phyloP scores from a whole-genome alignment of 2,329 filamentous ascomycete genomes.

The Beauveria sp. region DNA sequence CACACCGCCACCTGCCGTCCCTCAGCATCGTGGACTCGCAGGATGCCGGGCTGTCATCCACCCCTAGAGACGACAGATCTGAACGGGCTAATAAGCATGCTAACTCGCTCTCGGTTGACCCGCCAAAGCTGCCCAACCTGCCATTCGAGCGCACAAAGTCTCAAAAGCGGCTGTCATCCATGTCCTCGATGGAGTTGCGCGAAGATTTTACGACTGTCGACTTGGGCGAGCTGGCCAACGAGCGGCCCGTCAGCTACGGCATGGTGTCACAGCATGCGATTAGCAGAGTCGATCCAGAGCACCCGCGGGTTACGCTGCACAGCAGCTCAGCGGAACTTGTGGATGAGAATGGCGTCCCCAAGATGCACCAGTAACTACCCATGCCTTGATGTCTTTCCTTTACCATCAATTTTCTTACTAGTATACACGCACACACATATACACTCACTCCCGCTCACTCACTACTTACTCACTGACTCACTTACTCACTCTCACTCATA shows the following conservation, averaged over 20 bases:
- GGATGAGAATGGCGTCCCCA: slow-evolving; percentile 24
- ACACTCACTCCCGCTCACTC: background rate
- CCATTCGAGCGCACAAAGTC: slow-evolving; percentile 53
- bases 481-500: no score
- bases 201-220: slow-evolving; percentile 38
- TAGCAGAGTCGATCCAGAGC: slow-evolving; percentile 43
- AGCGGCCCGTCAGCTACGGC: slow-evolving; percentile 47
- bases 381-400: background rate
- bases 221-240: slow-evolving; percentile 28
- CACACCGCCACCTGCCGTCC: slow-evolving; percentile 26
- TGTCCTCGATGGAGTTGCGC: slow-evolving; percentile 40
- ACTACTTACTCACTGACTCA: no score
- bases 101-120: slow-evolving; percentile 15
- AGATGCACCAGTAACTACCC: background rate
- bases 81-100: slow-evolving; percentile 6
- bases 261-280: slow-evolving; percentile 51
- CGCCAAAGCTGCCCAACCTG: slow-evolving; percentile 31
- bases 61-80: slow-evolving; percentile 1
- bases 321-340: slow-evolving; percentile 51
- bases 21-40: slow-evolving; percentile 23
- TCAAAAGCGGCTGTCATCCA: slow-evolving; percentile 41
- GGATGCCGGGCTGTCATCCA: slow-evolving; percentile 9
- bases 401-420: background rate
- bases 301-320: slow-evolving; percentile 36
- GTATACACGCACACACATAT: background rate